A percentile compares a stretch with the other conserved stretches of the same genome.
These are phyloP conservation scores for Podospora anserina DNA, from an alignment of 495 filamentous ascomycete genomes.

Conservation along the genomic window DNA sequence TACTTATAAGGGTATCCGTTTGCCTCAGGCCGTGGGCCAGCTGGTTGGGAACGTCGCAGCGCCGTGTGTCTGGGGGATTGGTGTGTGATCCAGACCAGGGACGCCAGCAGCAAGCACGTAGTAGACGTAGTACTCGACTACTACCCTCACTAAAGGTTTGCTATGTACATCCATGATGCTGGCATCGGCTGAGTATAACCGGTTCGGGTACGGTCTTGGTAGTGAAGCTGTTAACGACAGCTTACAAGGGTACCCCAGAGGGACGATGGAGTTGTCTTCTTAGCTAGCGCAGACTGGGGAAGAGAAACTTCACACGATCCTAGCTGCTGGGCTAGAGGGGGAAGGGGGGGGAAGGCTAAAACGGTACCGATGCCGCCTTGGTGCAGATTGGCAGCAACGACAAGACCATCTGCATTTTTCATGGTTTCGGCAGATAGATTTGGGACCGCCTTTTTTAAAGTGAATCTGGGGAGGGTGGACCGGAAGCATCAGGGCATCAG, in stretches of 20 bases:
- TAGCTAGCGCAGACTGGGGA: background rate
- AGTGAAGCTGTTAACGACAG: background rate
- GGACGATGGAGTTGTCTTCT: background rate
- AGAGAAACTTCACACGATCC: background rate
- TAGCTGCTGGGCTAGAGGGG: background rate
- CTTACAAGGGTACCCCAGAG: background rate
- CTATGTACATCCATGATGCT: background rate
- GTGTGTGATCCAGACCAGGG: background rate
- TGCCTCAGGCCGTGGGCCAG: background rate
- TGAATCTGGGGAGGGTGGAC: constrained; percentile 5
- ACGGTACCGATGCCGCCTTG: background rate
- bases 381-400: constrained; percentile 3
- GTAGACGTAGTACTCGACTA: background rate
- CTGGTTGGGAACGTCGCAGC: background rate
- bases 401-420: background rate
- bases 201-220: constrained; percentile 12
- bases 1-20: constrained; percentile 9
- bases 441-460: constrained; percentile 7
- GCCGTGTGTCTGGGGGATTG: background rate
- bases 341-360: background rate
- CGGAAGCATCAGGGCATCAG: background rate
- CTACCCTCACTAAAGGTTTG: background rate
- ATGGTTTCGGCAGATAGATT: constrained; percentile 20
- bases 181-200: constrained; percentile 14
- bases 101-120: background rate